phyloP scores from a whole-genome alignment of 805 yeast genomes.

The Cyberlindnera meyerae region DNA sequence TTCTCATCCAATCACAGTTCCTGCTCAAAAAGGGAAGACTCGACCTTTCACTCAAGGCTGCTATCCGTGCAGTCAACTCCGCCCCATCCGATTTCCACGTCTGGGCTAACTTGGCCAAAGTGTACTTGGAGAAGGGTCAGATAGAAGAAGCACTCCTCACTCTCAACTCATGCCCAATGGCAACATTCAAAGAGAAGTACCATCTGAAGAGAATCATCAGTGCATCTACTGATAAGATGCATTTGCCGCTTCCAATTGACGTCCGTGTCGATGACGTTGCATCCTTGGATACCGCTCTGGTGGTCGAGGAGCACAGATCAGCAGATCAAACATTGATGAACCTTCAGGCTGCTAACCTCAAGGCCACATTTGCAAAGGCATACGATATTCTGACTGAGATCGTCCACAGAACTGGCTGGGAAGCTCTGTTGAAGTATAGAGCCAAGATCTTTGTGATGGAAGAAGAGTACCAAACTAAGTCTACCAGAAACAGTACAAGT shows the following conservation, averaged over 20 bases:
- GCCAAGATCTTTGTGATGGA: constrained; percentile 67
- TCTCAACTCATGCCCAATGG: constrained; percentile 79
- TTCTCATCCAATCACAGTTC: constrained; percentile 54
- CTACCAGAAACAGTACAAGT: constrained; percentile 12
- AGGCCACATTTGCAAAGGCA: constrained; percentile 50
- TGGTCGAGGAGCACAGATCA: constrained; percentile 58
- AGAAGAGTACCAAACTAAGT: constrained; percentile 46
- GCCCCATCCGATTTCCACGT: constrained; percentile 73
- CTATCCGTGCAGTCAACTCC: constrained; percentile 60
- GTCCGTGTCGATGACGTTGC: constrained; percentile 67
- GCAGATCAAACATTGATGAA: constrained; percentile 58
- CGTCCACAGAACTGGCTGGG: constrained; percentile 72
- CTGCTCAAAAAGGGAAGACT: constrained; percentile 46
- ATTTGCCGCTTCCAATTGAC: constrained; percentile 72
- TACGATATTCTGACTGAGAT: constrained; percentile 61
- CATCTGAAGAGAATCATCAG: constrained; percentile 56
- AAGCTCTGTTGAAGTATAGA: constrained; percentile 50
- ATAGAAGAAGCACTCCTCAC: constrained; percentile 69
- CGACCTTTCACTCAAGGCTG: constrained; percentile 55
- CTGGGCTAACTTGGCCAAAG: constrained; percentile 64
- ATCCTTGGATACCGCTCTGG: constrained; percentile 58
- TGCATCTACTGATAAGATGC: constrained; percentile 49
- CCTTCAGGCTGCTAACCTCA: constrained; percentile 66
- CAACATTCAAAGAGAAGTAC: constrained; percentile 59
- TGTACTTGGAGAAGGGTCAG: constrained; percentile 58